Evolutionary conservation across 306 rosid genomes (phyloP).

Genomic region (Crotalaria pallida): DNA sequence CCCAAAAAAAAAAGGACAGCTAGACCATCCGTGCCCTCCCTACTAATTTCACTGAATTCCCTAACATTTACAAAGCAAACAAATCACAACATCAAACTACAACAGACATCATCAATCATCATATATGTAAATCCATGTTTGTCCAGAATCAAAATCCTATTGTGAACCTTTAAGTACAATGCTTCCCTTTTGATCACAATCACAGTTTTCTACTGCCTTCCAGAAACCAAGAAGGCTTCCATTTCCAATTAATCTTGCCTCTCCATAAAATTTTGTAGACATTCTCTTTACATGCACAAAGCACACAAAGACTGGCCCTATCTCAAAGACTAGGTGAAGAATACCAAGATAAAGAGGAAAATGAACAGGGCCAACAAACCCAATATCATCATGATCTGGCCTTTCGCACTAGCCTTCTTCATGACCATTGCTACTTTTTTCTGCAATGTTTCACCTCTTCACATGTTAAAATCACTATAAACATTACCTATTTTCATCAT

Average conservation of each 20-base stretch:
- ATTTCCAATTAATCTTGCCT: conserved; percentile 9
- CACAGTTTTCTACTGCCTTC: conserved; percentile 13
- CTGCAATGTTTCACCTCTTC: conserved; percentile 47
- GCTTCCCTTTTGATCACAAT: conserved; percentile 12
- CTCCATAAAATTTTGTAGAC: conserved; percentile 12
- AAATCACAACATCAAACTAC: not conserved
- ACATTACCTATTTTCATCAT: not conserved
- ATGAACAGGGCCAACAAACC: conserved; percentile 71
- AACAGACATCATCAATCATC: not conserved
- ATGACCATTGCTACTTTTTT: conserved; percentile 83
- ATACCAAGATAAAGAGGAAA: conserved; percentile 79
- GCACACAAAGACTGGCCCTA: conserved; percentile 4
- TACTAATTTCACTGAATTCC: not conserved
- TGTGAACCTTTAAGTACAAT: conserved; percentile 5
- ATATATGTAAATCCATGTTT: conserved; percentile 10
- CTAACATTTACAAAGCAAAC: not conserved
- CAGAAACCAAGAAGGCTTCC: conserved; percentile 14
- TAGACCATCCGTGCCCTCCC: not conserved
- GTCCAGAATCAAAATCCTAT: conserved; percentile 20
- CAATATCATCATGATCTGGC: conserved; percentile 80
- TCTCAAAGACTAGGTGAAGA: conserved; percentile 54
- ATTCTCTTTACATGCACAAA: conserved; percentile 19
- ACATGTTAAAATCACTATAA: not conserved
- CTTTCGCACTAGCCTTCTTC: conserved; percentile 89
- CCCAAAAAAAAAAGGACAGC: not conserved